phyloP scores from a whole-genome alignment of 139 green algal genomes.

The Monoraphidium neglectum region DNA sequence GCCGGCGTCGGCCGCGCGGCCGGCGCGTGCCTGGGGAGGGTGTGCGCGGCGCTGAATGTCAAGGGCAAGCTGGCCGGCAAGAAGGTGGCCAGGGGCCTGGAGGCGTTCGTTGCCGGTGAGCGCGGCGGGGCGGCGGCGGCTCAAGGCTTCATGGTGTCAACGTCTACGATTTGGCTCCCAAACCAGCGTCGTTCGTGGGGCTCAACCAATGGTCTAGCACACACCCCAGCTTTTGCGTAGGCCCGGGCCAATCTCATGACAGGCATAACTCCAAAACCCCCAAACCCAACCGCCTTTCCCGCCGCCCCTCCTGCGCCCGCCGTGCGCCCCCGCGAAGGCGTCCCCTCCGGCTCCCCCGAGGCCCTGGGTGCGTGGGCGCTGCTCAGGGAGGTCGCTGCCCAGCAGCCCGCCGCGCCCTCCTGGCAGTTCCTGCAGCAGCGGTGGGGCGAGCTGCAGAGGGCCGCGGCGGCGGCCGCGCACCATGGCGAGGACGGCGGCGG shows the following conservation, averaged over 20 bases:
- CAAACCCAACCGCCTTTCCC: background rate
- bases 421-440: conserved; percentile 76
- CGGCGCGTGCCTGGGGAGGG: conserved; percentile 42
- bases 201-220: no score
- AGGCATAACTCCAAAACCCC: background rate
- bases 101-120: conserved; percentile 42
- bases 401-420: conserved; percentile 55
- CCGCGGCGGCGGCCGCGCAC: conserved; percentile 2
- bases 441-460: conserved; percentile 45
- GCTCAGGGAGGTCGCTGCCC: conserved; percentile 58
- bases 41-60: conserved; percentile 14
- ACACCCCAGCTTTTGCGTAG: no score
- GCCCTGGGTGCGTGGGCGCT: conserved; percentile 64
- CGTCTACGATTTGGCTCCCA: no score
- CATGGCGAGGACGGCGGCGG: background rate
- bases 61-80: conserved; percentile 36
- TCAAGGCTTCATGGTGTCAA: no score
- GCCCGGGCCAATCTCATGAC: no score
- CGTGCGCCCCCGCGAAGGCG: background rate
- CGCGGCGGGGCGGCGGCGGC: no score
- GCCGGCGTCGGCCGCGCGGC: conserved; percentile 34
- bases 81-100: conserved; percentile 39
- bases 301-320: no score
- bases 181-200: no score
- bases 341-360: background rate